These are phyloP conservation scores for Scutellaria barbata DNA, from an alignment of 257 asterid genomes.

Conservation along the genomic window DNA sequence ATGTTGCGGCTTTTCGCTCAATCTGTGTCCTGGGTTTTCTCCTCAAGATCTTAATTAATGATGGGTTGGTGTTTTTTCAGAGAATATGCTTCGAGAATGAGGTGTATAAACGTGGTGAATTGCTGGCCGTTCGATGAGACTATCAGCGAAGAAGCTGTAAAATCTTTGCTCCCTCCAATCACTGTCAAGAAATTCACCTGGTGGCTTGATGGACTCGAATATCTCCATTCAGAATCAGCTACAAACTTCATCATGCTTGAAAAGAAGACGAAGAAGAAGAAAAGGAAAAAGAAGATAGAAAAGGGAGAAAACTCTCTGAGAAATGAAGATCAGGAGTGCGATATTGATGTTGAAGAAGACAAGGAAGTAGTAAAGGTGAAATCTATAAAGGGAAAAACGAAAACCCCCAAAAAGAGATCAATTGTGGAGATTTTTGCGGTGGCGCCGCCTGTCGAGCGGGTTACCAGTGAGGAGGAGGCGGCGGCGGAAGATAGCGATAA, in stretches of 20 bases:
- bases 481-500: constrained; percentile 6
- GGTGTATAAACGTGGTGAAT: constrained; percentile 63
- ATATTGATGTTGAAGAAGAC: constrained; percentile 25
- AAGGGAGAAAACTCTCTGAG: constrained; percentile 31
- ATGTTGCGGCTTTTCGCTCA: not conserved
- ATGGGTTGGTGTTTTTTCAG: constrained; percentile 38
- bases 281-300: constrained; percentile 23
- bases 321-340: constrained; percentile 32
- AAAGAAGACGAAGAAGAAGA: not conserved
- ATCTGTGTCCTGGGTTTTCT: constrained; percentile 6
- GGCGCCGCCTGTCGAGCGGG: constrained; percentile 61
- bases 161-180: constrained; percentile 64
- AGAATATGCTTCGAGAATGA: constrained; percentile 66
- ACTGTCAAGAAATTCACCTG: constrained; percentile 63
- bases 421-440: constrained; percentile 71
- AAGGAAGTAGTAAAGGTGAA: constrained; percentile 29
- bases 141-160: constrained; percentile 37
- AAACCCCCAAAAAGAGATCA: constrained; percentile 71
- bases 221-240: constrained; percentile 6
- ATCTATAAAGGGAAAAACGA: constrained; percentile 39
- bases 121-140: constrained; percentile 78
- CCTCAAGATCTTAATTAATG: constrained; percentile 12
- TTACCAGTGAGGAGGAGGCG: constrained; percentile 35
- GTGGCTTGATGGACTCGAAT: constrained; percentile 63
- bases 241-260: not conserved